Evolutionary conservation across 2,329 filamentous ascomycete genomes (phyloP).

Genomic region (Arthrobotrys megalospora): DNA sequence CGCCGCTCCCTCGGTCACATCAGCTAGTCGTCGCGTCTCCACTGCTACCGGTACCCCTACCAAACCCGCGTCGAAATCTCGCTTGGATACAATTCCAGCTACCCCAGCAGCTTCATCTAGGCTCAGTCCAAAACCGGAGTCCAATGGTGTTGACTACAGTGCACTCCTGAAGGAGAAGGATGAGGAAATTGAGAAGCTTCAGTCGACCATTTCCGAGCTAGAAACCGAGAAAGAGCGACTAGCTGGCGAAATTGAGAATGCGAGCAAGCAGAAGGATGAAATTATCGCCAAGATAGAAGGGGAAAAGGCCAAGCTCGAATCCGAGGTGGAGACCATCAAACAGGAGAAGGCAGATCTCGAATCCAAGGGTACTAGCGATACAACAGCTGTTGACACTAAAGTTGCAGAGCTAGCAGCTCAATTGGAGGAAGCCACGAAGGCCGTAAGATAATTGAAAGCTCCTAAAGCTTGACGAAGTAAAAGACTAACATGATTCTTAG

Average conservation of each 20-base stretch:
- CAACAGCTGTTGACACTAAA: constrained; percentile 37
- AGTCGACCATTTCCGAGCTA: constrained; percentile 51
- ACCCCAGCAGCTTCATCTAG: constrained; percentile 38
- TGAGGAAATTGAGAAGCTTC: constrained; percentile 54
- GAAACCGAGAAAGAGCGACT: constrained; percentile 45
- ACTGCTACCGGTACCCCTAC: constrained; percentile 36
- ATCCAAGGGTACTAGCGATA: constrained; percentile 35
- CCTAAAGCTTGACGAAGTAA: neutral
- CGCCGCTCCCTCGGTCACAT: constrained; percentile 23
- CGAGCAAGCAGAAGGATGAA: constrained; percentile 53
- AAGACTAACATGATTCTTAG: constrained; percentile 8
- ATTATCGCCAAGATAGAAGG: constrained; percentile 48
- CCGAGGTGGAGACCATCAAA: constrained; percentile 45
- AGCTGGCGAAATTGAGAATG: constrained; percentile 43
- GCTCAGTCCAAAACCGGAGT: constrained; percentile 16
- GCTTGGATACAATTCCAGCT: constrained; percentile 56
- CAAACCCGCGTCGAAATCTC: constrained; percentile 44
- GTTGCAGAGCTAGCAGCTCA: constrained; percentile 47
- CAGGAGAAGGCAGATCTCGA: constrained; percentile 37
- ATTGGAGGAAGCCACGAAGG: constrained; percentile 32
- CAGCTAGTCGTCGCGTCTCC: constrained; percentile 47
- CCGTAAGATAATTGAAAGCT: constrained; percentile 20
- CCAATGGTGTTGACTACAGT: constrained; percentile 45
- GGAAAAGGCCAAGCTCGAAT: constrained; percentile 44
- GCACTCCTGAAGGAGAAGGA: constrained; percentile 56